Base-by-base conservation (phyloP, 148 eudicot species). In the Amaranthus cruentus region DNA sequence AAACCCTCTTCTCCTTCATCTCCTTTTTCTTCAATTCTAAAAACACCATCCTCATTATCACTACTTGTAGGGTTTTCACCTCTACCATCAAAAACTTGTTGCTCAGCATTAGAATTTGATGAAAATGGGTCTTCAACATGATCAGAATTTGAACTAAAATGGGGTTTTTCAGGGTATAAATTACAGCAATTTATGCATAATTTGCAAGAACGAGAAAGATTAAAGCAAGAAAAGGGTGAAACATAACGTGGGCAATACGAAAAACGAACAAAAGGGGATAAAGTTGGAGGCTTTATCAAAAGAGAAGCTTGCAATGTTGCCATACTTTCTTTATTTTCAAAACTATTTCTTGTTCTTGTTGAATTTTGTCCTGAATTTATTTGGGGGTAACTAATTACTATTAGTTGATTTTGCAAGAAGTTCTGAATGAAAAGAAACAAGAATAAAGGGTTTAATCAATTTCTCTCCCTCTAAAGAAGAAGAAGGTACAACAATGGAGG, bases 231-330 rank as follows among this genome's bases (percentile, higher is more conserved):
- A 58, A 76, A 21, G 53, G 13, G 51, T 50, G 60, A 54, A 57
- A 64, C 59, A 70, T 71, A 74, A 57, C 69, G 88, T 59, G 62
- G 80, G 56, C 55, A 74, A 44, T 55, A 66, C 0, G 70, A 56
- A 46, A 60, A 75, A 50, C 79, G 73, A 44, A 76, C 6, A 62
- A 48, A 68, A 50, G 79, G 77, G 61, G 73, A 28, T 5, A 21
- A 72, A 56, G 48, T 64, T 52, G 85, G 84, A 52, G 91, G 88
- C 28, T 81, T 89, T 71, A 13, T 76, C 47, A 91, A 51, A 42
- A 91, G 84, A 47, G 86, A 84, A 72, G 92, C 87, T 87, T 91
- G 97, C 9, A 94, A 86, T 43, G 87, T 74, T n/a, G 83, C 65
- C 89, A 86, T 86, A 75, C 70, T 80, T 58, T 14, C 62, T 28